Conservation (phyloP, 306 rosid genomes). For the Acmispon strigosus region DNA sequence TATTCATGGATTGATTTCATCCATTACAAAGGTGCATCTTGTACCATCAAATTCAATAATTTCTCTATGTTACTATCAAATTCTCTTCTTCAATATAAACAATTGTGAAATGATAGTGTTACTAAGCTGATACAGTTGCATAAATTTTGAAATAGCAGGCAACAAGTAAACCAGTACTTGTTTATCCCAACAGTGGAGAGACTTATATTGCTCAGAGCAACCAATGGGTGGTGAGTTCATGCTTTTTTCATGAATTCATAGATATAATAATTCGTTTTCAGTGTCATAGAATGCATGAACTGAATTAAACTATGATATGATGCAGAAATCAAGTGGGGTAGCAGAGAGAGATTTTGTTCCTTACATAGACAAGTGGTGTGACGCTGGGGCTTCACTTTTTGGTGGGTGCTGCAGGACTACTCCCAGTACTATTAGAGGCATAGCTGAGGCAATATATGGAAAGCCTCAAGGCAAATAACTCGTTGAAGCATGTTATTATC, state of each 20-base stretch:
- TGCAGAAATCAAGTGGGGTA: conserved; percentile 51
- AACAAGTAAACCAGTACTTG: conserved; percentile 58
- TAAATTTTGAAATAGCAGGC: conserved; percentile 37
- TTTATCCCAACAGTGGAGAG: conserved; percentile 94
- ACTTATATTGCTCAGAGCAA: conserved; percentile 54
- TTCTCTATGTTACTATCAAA: background rate
- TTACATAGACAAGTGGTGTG: conserved; percentile 63
- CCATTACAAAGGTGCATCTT: conserved; percentile 42
- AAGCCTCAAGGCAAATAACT: conserved; percentile 19
- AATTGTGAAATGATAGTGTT: background rate
- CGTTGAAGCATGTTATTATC: background rate
- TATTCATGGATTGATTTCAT: conserved; percentile 60
- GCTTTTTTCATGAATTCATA: background rate
- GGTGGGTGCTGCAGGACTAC: conserved; percentile 97
- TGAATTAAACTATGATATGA: background rate
- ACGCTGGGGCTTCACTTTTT: conserved; percentile 75
- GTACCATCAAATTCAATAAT: too few species aligned
- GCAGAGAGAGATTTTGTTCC: conserved; percentile 66
- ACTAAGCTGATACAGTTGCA: background rate
- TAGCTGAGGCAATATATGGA: conserved; percentile 36
- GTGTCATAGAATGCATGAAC: background rate
- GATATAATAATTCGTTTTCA: background rate
- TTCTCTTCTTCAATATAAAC: background rate
- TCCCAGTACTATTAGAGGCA: conserved; percentile 73
- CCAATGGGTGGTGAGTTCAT: conserved; percentile 69